These are phyloP conservation scores for Elongisporangium senticosum DNA, from an alignment of 352 stramenopile genomes.

Conservation along the genomic window DNA sequence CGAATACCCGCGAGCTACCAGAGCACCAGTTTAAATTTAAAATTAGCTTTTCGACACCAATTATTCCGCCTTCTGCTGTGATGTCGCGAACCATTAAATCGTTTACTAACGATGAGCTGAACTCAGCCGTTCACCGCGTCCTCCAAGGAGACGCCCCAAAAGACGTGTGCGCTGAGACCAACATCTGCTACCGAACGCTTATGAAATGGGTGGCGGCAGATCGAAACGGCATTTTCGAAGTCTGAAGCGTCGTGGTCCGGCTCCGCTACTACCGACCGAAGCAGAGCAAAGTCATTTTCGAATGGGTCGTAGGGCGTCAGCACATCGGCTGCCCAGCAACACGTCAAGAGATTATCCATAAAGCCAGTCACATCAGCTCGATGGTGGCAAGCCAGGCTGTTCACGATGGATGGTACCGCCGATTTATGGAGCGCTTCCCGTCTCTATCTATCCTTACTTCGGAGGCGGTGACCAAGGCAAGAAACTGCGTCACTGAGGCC, in stretches of 20 bases:
- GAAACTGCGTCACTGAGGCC: background rate
- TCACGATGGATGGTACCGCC: background rate
- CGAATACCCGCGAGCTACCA: background rate
- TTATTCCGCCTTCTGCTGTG: background rate
- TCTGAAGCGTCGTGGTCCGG: background rate
- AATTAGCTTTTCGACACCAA: too few relatives aligned
- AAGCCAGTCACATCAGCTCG: background rate
- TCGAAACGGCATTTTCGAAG: background rate
- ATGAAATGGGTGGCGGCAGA: conserved; percentile 5
- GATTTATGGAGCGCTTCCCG: background rate
- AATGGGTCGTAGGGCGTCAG: conserved; percentile 1
- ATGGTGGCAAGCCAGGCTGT: background rate
- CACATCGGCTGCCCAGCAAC: background rate
- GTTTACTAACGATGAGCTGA: conserved; percentile 4
- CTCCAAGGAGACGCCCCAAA: background rate
- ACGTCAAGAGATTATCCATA: conserved; percentile 1
- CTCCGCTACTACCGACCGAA: background rate
- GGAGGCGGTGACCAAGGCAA: background rate
- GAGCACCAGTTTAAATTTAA: background rate
- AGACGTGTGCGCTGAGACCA: background rate
- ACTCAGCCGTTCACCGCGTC: background rate
- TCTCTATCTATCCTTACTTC: background rate
- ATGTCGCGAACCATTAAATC: background rate
- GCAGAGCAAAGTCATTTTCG: background rate
- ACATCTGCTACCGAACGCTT: conserved; percentile 3